Evolutionary conservation across 805 yeast genomes (phyloP).

Genomic region (Pichia phayaonensis): DNA sequence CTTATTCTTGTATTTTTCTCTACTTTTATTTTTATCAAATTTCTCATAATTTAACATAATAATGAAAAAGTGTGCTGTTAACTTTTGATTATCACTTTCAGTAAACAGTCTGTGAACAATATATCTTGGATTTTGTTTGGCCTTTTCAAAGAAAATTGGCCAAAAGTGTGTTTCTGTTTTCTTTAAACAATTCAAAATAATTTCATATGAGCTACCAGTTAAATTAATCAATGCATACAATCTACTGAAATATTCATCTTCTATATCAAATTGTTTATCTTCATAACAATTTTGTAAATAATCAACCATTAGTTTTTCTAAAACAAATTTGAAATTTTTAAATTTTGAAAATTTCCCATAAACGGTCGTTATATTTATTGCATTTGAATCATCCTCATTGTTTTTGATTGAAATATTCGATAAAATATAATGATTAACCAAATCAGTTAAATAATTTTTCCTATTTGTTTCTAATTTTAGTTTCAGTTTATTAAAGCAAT

Average conservation of each 20-base stretch:
- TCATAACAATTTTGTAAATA: slow-evolving; percentile 28
- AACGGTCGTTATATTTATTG: slow-evolving; percentile 24
- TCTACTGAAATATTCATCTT: slow-evolving; percentile 23
- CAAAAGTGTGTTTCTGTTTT: slow-evolving; percentile 48
- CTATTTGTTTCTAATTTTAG: slow-evolving; percentile 29
- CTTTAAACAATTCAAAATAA: slow-evolving; percentile 45
- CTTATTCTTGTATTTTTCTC: not conserved
- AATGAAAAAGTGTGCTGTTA: slow-evolving; percentile 45
- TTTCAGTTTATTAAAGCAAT: slow-evolving; percentile 20
- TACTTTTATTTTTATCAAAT: slow-evolving; percentile 4
- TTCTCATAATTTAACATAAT: slow-evolving; percentile 44
- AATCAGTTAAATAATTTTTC: slow-evolving; percentile 37
- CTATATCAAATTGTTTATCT: slow-evolving; percentile 22
- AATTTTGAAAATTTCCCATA: slow-evolving; percentile 33
- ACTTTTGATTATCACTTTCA: slow-evolving; percentile 32
- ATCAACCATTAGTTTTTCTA: slow-evolving; percentile 41
- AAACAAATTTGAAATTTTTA: slow-evolving; percentile 39
- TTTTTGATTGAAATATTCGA: slow-evolving; percentile 17
- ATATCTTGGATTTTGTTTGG: slow-evolving; percentile 37
- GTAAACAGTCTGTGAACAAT: slow-evolving; percentile 35
- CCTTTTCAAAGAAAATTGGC: slow-evolving; percentile 37
- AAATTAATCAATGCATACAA: slow-evolving; percentile 27
- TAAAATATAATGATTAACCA: slow-evolving; percentile 40
- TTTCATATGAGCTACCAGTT: slow-evolving; percentile 26
- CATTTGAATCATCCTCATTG: slow-evolving; percentile 16